phyloP scores from a whole-genome alignment of 208 protist species.

The Acanthamoeba lenticulata region DNA sequence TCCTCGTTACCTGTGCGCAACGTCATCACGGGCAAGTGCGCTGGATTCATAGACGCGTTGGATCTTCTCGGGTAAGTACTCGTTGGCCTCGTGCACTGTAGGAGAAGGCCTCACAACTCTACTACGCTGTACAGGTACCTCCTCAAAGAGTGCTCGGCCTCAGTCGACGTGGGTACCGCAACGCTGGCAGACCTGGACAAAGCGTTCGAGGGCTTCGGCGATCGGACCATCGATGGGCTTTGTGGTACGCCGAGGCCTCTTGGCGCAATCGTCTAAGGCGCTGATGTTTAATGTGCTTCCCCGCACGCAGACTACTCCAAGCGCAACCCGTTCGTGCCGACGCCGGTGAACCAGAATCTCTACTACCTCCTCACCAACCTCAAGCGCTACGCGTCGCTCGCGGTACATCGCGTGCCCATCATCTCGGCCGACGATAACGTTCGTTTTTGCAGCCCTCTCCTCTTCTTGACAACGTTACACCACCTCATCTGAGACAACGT shows the following conservation, averaged over 20 bases:
- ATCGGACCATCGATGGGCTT: neutral
- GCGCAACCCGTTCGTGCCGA: slow-evolving; percentile 14
- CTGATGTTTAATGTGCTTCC: neutral
- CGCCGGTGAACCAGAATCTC: slow-evolving; percentile 26
- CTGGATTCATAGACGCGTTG: slow-evolving; percentile 24
- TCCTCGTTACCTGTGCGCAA: neutral
- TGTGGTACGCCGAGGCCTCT: neutral
- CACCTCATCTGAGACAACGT: too few species aligned
- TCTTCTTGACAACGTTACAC: neutral
- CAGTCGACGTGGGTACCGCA: neutral
- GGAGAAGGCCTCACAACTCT: neutral
- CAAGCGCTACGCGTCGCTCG: neutral
- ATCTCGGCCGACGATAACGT: neutral
- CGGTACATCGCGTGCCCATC: neutral
- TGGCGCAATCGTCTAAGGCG: too few species aligned
- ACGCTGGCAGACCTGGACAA: neutral
- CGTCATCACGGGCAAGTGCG: neutral
- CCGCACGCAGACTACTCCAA: slow-evolving; percentile 15
- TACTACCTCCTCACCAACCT: slow-evolving; percentile 17
- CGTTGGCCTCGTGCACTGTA: neutral
- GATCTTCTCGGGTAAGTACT: neutral
- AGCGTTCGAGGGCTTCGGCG: neutral
- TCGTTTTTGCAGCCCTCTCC: neutral
- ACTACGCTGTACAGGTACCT: neutral
- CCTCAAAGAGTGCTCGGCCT: neutral